Evolutionary conservation across 345 rosid species (phyloP), one percentile per base, ranked within the genome.

Genomic region (Euphorbia pulcherrima): DNA sequence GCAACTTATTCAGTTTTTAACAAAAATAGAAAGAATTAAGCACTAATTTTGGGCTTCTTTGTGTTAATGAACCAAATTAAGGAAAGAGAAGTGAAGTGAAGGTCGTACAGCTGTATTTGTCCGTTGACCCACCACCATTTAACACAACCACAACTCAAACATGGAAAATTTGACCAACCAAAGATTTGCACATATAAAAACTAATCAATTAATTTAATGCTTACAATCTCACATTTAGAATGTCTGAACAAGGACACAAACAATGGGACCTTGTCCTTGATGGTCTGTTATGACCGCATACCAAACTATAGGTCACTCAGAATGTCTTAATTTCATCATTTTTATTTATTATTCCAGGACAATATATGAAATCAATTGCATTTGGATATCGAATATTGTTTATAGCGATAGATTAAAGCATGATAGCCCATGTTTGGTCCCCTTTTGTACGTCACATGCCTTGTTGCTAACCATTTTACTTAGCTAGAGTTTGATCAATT

Each of bases 391-490:
- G 4, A 3, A 33, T 33, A 33, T 2, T 33, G 7, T 33, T 33
- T 33, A 7, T 33, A 13, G 27, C 6, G 46, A 55, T 59, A 60
- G 4, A 62, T 16, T 68, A 35, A 64, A 52, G 78, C 66, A 69
- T 39, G 72, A 59, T 67, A 35, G 62, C 67, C 68, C 77, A 69
- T 53, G 60, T 62, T 51, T 65, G 67, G 26, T 17, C 41, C 16
- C 62, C 20, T 40, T 21, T n/a, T 6, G 4, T 8, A 44, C 5
- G 28, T 65, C 86, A 80, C 77, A 62, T 75, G 76, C 71, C 54
- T 62, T 71, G 81, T 33, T 68, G 46, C 26, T 12, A 33, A 35
- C 11, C 9, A 13, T 2, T 48, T 60, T 23, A 9, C 16, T 52
- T 21, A 2, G 27, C 47, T 11, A 16, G 47, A 41, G 47, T 8